phyloP scores from a whole-genome alignment of 2,329 filamentous ascomycete genomes.

The Mycosphaerella sp. region DNA sequence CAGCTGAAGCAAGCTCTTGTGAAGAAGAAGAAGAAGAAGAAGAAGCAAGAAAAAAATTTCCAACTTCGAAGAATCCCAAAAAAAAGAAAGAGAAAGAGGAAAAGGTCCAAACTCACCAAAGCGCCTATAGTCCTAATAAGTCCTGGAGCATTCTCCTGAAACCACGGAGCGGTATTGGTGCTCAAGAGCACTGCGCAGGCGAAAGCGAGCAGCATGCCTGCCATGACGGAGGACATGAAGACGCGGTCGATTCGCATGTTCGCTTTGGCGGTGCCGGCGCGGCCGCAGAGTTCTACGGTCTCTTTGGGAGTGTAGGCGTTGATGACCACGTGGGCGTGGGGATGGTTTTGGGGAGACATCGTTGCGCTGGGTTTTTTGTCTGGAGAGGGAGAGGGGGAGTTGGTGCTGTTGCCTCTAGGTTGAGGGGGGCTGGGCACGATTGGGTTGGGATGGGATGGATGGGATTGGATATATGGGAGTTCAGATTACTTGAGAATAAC shows the following conservation, averaged over 20 bases:
- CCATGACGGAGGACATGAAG: constrained; percentile 48
- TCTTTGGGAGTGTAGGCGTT: constrained; percentile 30
- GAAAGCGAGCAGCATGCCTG: constrained; percentile 49
- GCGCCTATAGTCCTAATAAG: constrained; percentile 31
- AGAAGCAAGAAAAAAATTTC: no score
- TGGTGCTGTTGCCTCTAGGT: not conserved
- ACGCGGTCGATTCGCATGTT: constrained; percentile 50
- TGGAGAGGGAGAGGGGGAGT: no score
- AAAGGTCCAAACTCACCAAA: constrained; percentile 10
- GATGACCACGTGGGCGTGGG: constrained; percentile 13
- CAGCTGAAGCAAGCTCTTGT: no score
- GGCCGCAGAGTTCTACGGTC: constrained; percentile 46
- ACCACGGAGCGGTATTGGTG: constrained; percentile 31
- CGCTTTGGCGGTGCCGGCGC: constrained; percentile 47
- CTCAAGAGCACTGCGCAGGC: constrained; percentile 38
- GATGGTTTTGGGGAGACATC: constrained; percentile 1
- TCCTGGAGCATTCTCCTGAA: constrained; percentile 31
- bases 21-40: no score
- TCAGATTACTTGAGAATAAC: no score
- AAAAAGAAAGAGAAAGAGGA: no score
- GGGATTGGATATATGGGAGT: no score
- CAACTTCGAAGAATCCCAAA: no score
- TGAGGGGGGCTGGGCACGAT: no score
- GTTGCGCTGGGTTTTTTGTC: not conserved
- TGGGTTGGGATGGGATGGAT: no score